Base-by-base conservation (phyloP, 2,329 filamentous ascomycete genomes). In the Tolypocladium amazonense region DNA sequence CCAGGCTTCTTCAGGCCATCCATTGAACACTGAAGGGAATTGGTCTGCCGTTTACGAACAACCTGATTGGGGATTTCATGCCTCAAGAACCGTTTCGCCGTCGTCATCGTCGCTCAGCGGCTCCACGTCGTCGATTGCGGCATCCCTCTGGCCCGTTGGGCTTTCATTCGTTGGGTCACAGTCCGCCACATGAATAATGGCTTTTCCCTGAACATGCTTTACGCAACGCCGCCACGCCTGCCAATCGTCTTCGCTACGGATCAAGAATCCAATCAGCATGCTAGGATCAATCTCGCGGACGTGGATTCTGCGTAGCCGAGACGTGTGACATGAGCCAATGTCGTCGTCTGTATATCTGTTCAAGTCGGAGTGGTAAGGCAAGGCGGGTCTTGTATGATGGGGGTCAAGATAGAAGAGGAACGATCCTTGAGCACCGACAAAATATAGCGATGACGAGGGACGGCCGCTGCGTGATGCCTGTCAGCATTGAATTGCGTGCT, bases 241-340 rank as follows among this genome's bases (percentile, higher is more conserved):
- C 88, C 93, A 97, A 65, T 99, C 94, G 52, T 87, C 81, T 66
- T 93, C 87, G 60, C 89, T 85, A 47, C 81, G 83, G 62, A 99
- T 92, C 41, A 99, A 76, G 68, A 97, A 97, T 5, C 91, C 93
- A 64, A 99, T 90, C 50, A 99, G 77, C 94, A 99, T 99, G 69
- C 92, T 97, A 0, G 94, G 94, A 68, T 99, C 94, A 90, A 99
- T 94, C 69, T 97, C 92, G 61, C 86, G 86, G 56, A 99, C 82
- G 65, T 94, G 88, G 37, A 99, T 80, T 59, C 89, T 84, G 43
- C 93, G 86, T 23, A 99, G 76, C 56, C 93, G 87, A 57, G 90
- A 84, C 0, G 92, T 97, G 71, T 99, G 93, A 69, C 91, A 97
- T 0, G 88, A 88, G 59, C 88, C 83, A 20, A 96, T 72, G 61